These are phyloP conservation scores for Starmerella scarabaei DNA, from an alignment of 805 yeast genomes.

Conservation along the genomic window DNA sequence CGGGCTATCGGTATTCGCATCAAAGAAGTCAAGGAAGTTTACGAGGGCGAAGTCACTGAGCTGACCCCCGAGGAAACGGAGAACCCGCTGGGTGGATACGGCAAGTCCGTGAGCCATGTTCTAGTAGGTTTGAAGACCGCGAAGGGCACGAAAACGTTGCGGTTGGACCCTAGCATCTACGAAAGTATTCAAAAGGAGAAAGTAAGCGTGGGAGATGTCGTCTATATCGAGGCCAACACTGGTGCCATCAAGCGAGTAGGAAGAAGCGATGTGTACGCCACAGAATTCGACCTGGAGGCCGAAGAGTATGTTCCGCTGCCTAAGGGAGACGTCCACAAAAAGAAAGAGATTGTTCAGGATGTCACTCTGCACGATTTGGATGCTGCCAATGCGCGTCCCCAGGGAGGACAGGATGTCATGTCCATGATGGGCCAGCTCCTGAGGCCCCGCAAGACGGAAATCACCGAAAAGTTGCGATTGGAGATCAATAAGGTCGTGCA, in stretches of 20 bases:
- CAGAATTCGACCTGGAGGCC: constrained; percentile 96
- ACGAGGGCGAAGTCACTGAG: constrained; percentile 96
- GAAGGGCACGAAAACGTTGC: constrained; percentile 75
- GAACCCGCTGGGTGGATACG: constrained; percentile 94
- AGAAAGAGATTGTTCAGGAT: constrained; percentile 95
- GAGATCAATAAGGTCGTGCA: constrained; percentile 94
- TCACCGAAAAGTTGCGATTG: constrained; percentile 83
- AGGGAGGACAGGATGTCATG: constrained; percentile 92
- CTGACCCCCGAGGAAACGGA: constrained; percentile 92
- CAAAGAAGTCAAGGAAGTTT: constrained; percentile 93
- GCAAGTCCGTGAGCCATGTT: constrained; percentile 90
- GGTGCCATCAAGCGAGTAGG: constrained; percentile 97
- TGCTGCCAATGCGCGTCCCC: constrained; percentile 89
- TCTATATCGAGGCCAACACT: constrained; percentile 92
- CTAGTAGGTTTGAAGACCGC: constrained; percentile 87
- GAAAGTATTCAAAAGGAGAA: constrained; percentile 91
- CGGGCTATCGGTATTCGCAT: constrained; percentile 92
- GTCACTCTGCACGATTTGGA: constrained; percentile 94
- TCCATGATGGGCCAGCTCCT: constrained; percentile 94
- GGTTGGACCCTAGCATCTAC: constrained; percentile 85
- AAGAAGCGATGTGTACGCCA: constrained; percentile 95
- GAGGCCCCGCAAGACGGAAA: constrained; percentile 93
- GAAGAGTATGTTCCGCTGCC: constrained; percentile 98
- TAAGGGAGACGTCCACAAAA: constrained; percentile 96
- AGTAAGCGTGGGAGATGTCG: constrained; percentile 90